Evolutionary conservation across 2,329 filamentous ascomycete genomes (phyloP).

Genomic region (Claviceps pazoutovae): DNA sequence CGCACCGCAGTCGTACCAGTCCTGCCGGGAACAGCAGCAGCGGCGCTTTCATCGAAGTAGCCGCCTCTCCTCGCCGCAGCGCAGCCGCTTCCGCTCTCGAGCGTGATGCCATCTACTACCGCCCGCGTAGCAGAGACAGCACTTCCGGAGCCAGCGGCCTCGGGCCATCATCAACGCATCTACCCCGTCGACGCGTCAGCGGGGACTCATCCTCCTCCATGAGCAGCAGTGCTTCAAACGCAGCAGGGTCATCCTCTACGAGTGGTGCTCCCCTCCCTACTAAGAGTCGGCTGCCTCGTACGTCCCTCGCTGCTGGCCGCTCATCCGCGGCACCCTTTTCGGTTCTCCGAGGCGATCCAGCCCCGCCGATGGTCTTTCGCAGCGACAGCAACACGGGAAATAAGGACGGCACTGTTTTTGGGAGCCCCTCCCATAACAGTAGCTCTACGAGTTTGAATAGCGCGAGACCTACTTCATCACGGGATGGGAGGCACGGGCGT

Average conservation of each 20-base stretch:
- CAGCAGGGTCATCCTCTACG: conserved; percentile 1
- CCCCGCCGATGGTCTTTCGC: conserved; percentile 19
- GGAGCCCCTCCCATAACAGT: not conserved
- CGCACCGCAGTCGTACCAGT: conserved; percentile 23
- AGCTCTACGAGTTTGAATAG: not conserved
- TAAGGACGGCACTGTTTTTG: conserved; percentile 20
- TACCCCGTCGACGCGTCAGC: conserved; percentile 27
- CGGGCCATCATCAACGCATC: conserved; percentile 18
- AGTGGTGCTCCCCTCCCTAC: conserved; percentile 3
- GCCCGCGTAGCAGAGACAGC: conserved; percentile 26
- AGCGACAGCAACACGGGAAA: conserved; percentile 27
- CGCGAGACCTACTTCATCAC: not conserved
- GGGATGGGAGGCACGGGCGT: conserved; percentile 2
- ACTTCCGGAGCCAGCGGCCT: conserved; percentile 8
- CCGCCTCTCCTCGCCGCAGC: conserved; percentile 30
- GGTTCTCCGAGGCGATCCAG: conserved; percentile 7
- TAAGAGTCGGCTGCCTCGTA: conserved; percentile 27
- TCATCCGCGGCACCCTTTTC: conserved; percentile 10
- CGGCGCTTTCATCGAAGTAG: conserved; percentile 37
- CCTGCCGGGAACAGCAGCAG: conserved; percentile 11
- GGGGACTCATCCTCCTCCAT: conserved; percentile 21
- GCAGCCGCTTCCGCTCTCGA: conserved; percentile 20
- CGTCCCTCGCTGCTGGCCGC: conserved; percentile 19
- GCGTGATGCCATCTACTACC: conserved; percentile 26
- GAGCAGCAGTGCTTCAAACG: conserved; percentile 7